Base-by-base conservation (phyloP, 176 grass and related monocot genomes). In the Aechmea fasciata region DNA sequence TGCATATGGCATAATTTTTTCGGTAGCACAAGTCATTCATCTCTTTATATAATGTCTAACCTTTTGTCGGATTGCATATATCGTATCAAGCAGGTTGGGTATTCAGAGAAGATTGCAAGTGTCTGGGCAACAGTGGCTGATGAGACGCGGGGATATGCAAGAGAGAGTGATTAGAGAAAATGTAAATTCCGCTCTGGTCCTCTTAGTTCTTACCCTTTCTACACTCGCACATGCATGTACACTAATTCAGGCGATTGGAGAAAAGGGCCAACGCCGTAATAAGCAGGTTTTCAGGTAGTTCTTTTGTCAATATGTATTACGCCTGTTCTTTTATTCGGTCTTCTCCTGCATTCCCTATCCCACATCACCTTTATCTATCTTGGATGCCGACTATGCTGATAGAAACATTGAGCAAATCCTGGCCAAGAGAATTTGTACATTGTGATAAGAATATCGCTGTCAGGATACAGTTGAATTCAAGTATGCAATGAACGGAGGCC, bases 41-140 rank as follows among this genome's bases (percentile, higher is more conserved):
- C 33, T 41, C 33, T 7, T 41, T 41, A 41, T 41, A 3, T 41
- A 41, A 41, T 41, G 33, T 41, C 33, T 41, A 41, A 41, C 33
- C 6, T 41, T 41, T 41, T 7, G 33, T 13, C 24, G 13, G 13
- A 13, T 18, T 76, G 33, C 7, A 14, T 15, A 55, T 49, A 29
- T 72, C 53, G 10, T 70, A 51, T 86, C 57, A 61, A 52, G 64
- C 82, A 99, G 94, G 94, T 85, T 24, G 82, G 87, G 2, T 99
- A 99, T 50, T 85, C 83, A 12, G 94, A 99, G 67, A 99, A 99
- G 62, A 86, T 99, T 28, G 84, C 83, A 2, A 88, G 89, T 61
- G 87, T 88, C 20, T 99, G 94, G 94, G 94, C 85, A 74, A 78
- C 84, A 0, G 87, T 99, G 2, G 82, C 84, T 3, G 82, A 93